Base-by-base conservation (phyloP, 805 yeast species). In the Ogataea populi-albae region DNA sequence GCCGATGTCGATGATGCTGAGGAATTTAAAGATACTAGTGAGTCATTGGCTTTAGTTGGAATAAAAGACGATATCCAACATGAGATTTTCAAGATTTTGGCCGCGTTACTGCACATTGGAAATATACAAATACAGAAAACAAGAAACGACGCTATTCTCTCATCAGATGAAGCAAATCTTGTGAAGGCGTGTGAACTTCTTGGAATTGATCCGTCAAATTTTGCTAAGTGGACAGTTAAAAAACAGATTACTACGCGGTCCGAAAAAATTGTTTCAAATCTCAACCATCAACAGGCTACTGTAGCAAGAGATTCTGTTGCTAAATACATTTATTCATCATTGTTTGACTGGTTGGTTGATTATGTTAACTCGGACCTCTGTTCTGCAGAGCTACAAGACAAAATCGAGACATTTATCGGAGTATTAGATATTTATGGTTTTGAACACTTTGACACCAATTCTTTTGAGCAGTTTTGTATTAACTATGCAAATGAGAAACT, bases 241-340 rank as follows among this genome's bases (percentile, higher is more conserved):
- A 88, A 86, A 58, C 97, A 89, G 62, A 86, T 93, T 47, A 75
- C 75, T 17, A 89, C 96, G n/a, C 75, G 97, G 59, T 79, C 88
- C 8, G 98, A 93, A 62, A 89, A 86, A 61, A 89, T 91, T 55
- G 79, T 81, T 31, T 81, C 95, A 17, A 87, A 84, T 57, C 70
- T 91, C 55, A 86, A 75, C 51, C 83, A 78, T 57, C 77, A 77
- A 50, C 95, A 89, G 57, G 94, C 98, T 6, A 51, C 77, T 17
- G 96, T 89, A 20, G 91, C 96, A 10, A 79, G 96, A 55, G 98
- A 91, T 64, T 93, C 98, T n/a, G 94, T 91, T 35, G 87, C 98
- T 32, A 91, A 91, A 61, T 91, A 82, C 60, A 82, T 93, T 33
- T 91, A 93, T 64, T 79, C 97, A 3, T 85, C 95, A 3, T 65